phyloP scores from a whole-genome alignment of 306 rosid genomes.

The Begonia peltatifolia region DNA sequence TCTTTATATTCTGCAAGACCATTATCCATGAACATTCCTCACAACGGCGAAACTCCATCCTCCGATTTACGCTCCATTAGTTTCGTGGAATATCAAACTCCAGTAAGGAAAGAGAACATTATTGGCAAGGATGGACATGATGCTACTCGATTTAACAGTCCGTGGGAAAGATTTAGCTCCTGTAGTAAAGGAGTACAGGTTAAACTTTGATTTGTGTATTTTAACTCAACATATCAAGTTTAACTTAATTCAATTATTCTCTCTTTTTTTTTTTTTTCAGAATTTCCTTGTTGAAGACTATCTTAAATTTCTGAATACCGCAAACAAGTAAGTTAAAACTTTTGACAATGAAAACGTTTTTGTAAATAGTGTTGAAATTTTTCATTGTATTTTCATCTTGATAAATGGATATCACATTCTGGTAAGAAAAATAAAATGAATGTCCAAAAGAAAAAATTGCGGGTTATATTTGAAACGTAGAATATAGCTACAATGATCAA shows the following conservation, averaged over 20 bases:
- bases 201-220: conserved; percentile 4
- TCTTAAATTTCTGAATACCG: conserved; percentile 54
- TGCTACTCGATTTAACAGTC: conserved; percentile 29
- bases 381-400: background rate
- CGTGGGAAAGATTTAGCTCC: conserved; percentile 48
- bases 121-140: conserved; percentile 19
- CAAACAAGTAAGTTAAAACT: conserved; percentile 49
- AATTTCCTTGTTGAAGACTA: conserved; percentile 42
- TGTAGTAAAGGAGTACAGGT: conserved; percentile 64
- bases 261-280: conserved; percentile 24
- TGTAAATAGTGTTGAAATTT: too few species aligned
- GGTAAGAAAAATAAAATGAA: too few species aligned
- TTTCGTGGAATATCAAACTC: conserved; percentile 49
- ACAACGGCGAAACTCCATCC: conserved; percentile 15
- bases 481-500: too few species aligned
- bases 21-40: conserved; percentile 12
- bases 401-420: background rate
- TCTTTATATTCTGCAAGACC: conserved; percentile 34
- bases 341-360: background rate
- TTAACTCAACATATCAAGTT: background rate
- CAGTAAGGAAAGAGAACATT: conserved; percentile 18
- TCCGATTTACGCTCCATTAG: conserved; percentile 18
- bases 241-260: background rate
- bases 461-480: background rate
- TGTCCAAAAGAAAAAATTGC: background rate